Base-by-base conservation (phyloP, 2,329 filamentous ascomycete genomes). In the Penicillium sp. region DNA sequence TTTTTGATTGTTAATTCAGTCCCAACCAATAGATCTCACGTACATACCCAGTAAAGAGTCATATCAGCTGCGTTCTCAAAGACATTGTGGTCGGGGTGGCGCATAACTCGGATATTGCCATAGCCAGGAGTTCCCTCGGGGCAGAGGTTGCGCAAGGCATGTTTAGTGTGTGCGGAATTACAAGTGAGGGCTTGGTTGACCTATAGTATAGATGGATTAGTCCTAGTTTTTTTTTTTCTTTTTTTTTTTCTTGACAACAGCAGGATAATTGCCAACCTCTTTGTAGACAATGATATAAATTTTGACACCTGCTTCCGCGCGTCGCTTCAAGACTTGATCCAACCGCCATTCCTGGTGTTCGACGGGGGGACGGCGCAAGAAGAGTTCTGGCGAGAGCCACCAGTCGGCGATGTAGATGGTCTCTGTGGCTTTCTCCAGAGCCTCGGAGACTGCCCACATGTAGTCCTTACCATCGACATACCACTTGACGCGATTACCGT, bases 391-490 rank as follows among this genome's bases (percentile, higher is more conserved):
- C 4, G 90, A 96, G 15, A 97, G 79, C 94, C 94, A 97, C 94
- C 93, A 99, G 70, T 97, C 94, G 59, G 83, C 89, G 64, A 99
- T 96, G 75, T 97, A 99, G 66, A 99, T 97, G 45, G 89, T 89
- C 76, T 97, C 93, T 69, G 89, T 89, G 38, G 94, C 94, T 59
- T 87, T 83, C 62, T 97, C 93, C n/a, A 97, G 81, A 0, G 93
- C 93, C 35, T 88, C 86, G 0, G 92, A 96, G 12, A 99, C 92
- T 19, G 94, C 89, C 88, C 92, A 96, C 74, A 94, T 96, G 75
- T 99, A 99, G 77, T 97, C 90, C 60, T 92, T 83, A 3, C 92
- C 94, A 72, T 97, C 94, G 12, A 97, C 91, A 76, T 97, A 97
- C 93, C 93, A 99, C 79, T 97, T 97, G 72, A 94, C 82, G 57